Conservation (phyloP, 2,329 filamentous ascomycete genomes). For the Apiospora rasikravindrae region DNA sequence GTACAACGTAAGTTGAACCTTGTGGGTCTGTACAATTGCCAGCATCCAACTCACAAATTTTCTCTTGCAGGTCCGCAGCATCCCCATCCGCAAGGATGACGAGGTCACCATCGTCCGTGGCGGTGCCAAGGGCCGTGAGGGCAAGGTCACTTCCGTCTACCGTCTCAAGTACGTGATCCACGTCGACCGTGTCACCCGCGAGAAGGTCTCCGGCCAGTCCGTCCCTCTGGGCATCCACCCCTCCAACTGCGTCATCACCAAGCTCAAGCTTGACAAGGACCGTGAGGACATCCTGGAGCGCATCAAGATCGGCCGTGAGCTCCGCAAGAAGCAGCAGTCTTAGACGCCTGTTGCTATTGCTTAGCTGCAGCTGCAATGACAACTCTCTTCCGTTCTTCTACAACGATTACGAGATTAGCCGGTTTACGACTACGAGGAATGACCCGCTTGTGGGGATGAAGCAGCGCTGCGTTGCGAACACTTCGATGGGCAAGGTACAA, state of each 20-base stretch:
- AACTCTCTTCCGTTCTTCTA: neutral
- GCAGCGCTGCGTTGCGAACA: constrained; percentile 4
- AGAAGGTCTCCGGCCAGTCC: constrained; percentile 97
- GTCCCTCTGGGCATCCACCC: constrained; percentile 94
- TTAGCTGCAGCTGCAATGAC: neutral
- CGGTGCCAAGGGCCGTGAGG: constrained; percentile 95
- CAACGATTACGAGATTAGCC: constrained; percentile 7
- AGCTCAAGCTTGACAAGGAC: constrained; percentile 98
- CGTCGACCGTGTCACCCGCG: constrained; percentile 93
- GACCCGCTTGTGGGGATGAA: constrained; percentile 20
- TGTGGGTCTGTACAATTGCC: neutral
- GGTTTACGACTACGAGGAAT: constrained; percentile 18
- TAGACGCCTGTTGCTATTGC: constrained; percentile 39
- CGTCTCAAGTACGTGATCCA: constrained; percentile 98
- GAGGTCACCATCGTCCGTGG: constrained; percentile 93
- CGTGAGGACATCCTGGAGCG: constrained; percentile 87
- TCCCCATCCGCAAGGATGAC: constrained; percentile 97
- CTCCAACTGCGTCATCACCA: constrained; percentile 97
- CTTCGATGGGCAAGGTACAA: constrained; percentile 12
- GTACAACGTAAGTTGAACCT: constrained; percentile 81
- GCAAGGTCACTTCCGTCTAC: constrained; percentile 98
- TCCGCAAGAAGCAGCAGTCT: constrained; percentile 72
- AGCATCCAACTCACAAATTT: neutral
- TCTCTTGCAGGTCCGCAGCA: constrained; percentile 78
- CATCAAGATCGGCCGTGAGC: constrained; percentile 81